Base-by-base conservation (phyloP, 2,329 filamentous ascomycete genomes). In the Drechslerella coelobrocha region DNA sequence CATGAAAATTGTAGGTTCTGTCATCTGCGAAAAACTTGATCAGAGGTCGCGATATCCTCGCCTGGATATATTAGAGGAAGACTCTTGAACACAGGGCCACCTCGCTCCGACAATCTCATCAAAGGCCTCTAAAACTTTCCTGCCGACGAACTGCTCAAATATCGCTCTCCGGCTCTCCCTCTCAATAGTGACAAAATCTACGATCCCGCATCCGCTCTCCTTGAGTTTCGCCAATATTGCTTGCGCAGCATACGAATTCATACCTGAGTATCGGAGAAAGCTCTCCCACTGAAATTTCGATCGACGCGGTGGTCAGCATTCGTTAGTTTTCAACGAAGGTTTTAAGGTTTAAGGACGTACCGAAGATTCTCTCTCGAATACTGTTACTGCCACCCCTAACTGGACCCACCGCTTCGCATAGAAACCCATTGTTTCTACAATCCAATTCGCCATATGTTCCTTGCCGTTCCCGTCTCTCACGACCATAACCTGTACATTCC, bases 181-280 rank as follows among this genome's bases (percentile, higher is more conserved):
- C 53, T 71, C 59, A 9, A 71, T 63, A 1, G 59, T 55, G 2
- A 71, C 53, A 26, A 71, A 71, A 60, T 71, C 66, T 21, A 71
- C 59, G 4, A 63, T 27, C 2, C 59, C 29, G 19, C 66, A 71
- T 19, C 34, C 53, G 23, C 53, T 63, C 14, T 71, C 59, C 1
- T 17, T 27, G 2, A 71, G 29, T n/a, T 71, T 71, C 6, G 53
- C 60, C 23, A 71, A 27, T 14, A 72, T 24, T 8, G 61, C 68
- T 29, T 66, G 60, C 0, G 61, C 60, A 2, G 68, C 68, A 27
- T 65, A 66, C 1, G 61, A 66, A 19, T 72, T 72, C 43, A 72
- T 59, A 9, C 68, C 68, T 19, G 55, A 26, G n/a, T 61, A 37
- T 3, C 68, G 61, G 14, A 72, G 68, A 29, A 66, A 72, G 1